phyloP scores from a whole-genome alignment of 225 moss, liverwort and hornwort species.

The Takakia lepidozioides region DNA sequence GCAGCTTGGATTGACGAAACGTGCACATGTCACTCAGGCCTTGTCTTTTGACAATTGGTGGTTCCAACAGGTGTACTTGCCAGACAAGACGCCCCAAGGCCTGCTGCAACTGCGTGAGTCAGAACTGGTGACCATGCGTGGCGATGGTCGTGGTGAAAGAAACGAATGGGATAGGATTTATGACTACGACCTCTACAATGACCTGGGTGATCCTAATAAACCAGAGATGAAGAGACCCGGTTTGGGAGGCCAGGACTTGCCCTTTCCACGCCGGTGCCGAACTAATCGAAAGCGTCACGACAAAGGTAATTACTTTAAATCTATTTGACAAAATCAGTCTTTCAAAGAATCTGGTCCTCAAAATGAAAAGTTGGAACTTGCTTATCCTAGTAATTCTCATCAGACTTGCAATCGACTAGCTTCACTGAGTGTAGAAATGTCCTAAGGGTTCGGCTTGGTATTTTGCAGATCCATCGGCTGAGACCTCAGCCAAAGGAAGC shows the following conservation, averaged over 20 bases:
- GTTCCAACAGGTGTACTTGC: conserved; percentile 40
- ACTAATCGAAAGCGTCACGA: conserved; percentile 56
- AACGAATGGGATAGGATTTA: conserved; percentile 57
- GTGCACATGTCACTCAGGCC: too few species aligned
- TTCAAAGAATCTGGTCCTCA: too few species aligned
- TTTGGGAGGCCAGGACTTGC: conserved; percentile 47
- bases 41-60: too few species aligned
- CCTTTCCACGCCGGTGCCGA: conserved; percentile 82
- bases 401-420: too few species aligned
- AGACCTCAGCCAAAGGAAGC: conserved; percentile 8
- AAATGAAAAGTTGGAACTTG: too few species aligned
- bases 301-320: too few species aligned
- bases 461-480: conserved; percentile 31
- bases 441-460: too few species aligned
- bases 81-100: conserved; percentile 55
- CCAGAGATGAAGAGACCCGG: conserved; percentile 19
- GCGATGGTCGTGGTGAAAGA: conserved; percentile 54
- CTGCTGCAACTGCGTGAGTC: conserved; percentile 38
- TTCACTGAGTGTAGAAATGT: too few species aligned
- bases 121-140: conserved; percentile 46
- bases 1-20: too few species aligned
- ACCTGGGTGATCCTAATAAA: conserved; percentile 4
- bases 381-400: too few species aligned
- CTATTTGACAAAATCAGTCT: too few species aligned
- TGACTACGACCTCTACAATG: conserved; percentile 29